A percentile compares a stretch with the other conserved stretches of the same genome.
Evolutionary conservation across 257 asterid genomes (phyloP).

Genomic region (Solanum tacnaense): DNA sequence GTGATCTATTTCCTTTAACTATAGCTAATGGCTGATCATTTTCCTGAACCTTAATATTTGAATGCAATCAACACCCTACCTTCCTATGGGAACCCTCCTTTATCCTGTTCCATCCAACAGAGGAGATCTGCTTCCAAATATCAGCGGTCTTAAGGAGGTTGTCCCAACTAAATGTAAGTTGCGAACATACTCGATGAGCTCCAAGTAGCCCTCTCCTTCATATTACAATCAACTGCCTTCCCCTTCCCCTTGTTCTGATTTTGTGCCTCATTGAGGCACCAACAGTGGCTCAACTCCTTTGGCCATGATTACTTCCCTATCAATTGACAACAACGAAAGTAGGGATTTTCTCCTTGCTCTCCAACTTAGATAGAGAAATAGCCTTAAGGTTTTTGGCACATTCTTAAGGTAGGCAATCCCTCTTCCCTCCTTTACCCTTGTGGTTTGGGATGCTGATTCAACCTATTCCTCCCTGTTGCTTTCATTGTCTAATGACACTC

Average conservation of each 20-base stretch:
- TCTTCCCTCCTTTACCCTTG: background rate
- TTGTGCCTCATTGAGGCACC: background rate
- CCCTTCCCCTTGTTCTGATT: background rate
- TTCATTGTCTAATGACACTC: background rate
- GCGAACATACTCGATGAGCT: background rate
- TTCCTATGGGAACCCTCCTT: background rate
- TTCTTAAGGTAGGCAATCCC: background rate
- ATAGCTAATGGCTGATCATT: background rate
- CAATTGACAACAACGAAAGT: background rate
- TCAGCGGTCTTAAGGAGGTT: background rate
- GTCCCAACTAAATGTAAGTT: background rate
- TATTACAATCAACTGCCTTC: background rate
- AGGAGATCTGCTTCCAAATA: background rate
- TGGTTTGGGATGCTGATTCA: background rate
- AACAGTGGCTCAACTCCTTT: background rate
- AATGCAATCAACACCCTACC: background rate
- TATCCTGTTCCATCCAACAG: background rate
- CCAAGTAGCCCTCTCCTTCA: background rate
- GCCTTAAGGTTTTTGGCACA: background rate
- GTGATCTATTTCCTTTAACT: background rate
- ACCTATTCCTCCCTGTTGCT: background rate
- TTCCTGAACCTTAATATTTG: background rate
- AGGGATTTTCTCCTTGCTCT: background rate
- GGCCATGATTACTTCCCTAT: background rate
- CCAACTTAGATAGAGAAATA: background rate